Percentiles rank a stretch among this genome's conserved stretches.
Conservation (phyloP, 2,329 filamentous ascomycete species). For the Colletotrichum costaricense region DNA sequence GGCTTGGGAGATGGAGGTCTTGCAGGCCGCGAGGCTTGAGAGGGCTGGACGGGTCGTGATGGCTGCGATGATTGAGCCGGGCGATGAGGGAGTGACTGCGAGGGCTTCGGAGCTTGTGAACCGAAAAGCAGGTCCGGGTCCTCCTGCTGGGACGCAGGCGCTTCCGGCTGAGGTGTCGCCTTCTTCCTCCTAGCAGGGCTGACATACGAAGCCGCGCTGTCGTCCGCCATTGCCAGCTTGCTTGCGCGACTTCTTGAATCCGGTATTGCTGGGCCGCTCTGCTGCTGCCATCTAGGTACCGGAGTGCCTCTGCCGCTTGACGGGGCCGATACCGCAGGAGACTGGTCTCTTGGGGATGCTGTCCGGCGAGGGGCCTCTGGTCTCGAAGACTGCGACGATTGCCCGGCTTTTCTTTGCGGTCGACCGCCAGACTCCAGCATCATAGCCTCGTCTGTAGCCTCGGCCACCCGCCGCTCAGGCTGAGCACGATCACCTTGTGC, state of each 20-base stretch:
- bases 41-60: conserved; percentile 47
- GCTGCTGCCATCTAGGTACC: conserved; percentile 73
- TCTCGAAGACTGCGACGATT: conserved; percentile 47
- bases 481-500: conserved; percentile 56
- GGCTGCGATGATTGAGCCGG: conserved; percentile 51
- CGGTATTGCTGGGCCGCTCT: conserved; percentile 53
- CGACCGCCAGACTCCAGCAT: conserved; percentile 78
- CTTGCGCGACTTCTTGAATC: conserved; percentile 73
- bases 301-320: conserved; percentile 56
- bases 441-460: conserved; percentile 78
- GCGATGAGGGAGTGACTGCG: conserved; percentile 49
- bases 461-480: conserved; percentile 47
- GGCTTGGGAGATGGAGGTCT: conserved; percentile 50
- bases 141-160: conserved; percentile 54
- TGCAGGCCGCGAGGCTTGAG: conserved; percentile 45
- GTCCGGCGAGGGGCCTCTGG: conserved; percentile 41
- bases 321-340: conserved; percentile 58
- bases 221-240: conserved; percentile 80
- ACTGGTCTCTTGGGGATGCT: conserved; percentile 56
- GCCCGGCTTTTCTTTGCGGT: conserved; percentile 56
- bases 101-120: conserved; percentile 49
- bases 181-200: conserved; percentile 87
- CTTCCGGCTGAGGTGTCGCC: conserved; percentile 57
- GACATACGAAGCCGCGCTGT: conserved; percentile 85
- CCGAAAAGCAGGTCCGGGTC: conserved; percentile 75